phyloP scores from a whole-genome alignment of 2,329 filamentous ascomycete species.

The Colletotrichum limetticola region DNA sequence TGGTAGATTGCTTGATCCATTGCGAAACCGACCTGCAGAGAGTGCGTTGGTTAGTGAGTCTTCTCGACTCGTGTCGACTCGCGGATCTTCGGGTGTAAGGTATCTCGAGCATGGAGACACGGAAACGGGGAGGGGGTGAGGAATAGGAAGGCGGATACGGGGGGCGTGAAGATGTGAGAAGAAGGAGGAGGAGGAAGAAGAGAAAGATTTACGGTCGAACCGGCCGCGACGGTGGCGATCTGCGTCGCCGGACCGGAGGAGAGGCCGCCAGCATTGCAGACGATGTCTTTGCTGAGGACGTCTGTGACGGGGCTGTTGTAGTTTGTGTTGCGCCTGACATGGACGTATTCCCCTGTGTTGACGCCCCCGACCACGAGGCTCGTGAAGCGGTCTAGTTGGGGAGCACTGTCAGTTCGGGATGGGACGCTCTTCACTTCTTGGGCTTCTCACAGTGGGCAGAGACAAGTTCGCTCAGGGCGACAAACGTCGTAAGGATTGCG shows the following conservation, averaged over 20 bases:
- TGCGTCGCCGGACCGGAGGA: slow-evolving; percentile 20
- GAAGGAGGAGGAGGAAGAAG: not conserved
- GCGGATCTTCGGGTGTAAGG: too few relatives aligned
- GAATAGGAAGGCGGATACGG: not conserved
- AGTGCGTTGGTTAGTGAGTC: not conserved
- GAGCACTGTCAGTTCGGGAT: not conserved
- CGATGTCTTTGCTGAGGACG: slow-evolving; percentile 53
- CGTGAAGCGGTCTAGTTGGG: slow-evolving; percentile 27
- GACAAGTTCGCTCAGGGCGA: not conserved
- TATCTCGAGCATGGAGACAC: too few relatives aligned
- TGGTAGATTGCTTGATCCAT: slow-evolving; percentile 33
- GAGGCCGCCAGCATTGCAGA: slow-evolving; percentile 55
- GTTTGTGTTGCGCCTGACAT: slow-evolving; percentile 28
- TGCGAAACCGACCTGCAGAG: slow-evolving; percentile 15
- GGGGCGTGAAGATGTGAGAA: not conserved
- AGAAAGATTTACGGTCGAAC: slow-evolving; percentile 18
- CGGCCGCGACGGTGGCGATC: slow-evolving; percentile 27
- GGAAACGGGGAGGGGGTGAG: not conserved
- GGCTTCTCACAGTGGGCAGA: slow-evolving; percentile 26
- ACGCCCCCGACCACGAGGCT: slow-evolving; percentile 25
- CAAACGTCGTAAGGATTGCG: slow-evolving; percentile 5
- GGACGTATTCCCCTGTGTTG: slow-evolving; percentile 33
- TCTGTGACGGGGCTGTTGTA: slow-evolving; percentile 62
- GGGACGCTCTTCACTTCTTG: too few relatives aligned
- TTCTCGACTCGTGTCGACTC: not conserved